phyloP scores from a whole-genome alignment of 768 basidiomycete genomes.

The Phlebiopsis flavidoalba region DNA sequence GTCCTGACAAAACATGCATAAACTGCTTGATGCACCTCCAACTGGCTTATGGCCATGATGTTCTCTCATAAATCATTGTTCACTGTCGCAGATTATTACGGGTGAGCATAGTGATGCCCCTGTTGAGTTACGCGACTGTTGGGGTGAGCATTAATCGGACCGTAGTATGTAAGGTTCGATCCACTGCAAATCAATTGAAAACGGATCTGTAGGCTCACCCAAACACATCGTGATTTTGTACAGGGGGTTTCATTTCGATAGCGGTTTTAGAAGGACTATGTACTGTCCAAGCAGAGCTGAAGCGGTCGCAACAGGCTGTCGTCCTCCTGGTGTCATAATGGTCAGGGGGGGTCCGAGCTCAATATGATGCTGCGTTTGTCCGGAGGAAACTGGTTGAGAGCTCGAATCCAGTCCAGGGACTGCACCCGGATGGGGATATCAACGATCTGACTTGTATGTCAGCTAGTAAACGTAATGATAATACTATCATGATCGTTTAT shows the following conservation, averaged over 20 bases:
- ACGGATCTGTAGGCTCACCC: not conserved
- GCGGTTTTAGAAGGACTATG: slow-evolving; percentile 63
- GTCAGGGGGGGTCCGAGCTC: slow-evolving; percentile 50
- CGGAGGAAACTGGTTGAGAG: slow-evolving; percentile 24
- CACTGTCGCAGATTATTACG: slow-evolving; percentile 57
- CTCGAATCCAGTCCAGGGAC: too few species aligned
- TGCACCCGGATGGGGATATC: too few species aligned
- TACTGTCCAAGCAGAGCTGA: too few species aligned
- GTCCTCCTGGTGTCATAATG: slow-evolving; percentile 62
- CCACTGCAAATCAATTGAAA: not conserved
- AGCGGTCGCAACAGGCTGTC: slow-evolving; percentile 31
- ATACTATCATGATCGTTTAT: too few species aligned
- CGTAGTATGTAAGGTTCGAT: slow-evolving; percentile 32
- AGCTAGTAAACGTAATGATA: too few species aligned
- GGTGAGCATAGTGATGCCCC: slow-evolving; percentile 58
- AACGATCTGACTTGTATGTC: too few species aligned
- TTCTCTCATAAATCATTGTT: not conserved
- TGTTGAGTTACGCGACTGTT: slow-evolving; percentile 77
- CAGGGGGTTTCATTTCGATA: slow-evolving; percentile 56
- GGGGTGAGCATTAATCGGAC: slow-evolving; percentile 79
- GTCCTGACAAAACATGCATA: slow-evolving; percentile 52
- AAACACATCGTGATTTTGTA: too few species aligned
- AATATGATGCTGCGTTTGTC: slow-evolving; percentile 37
- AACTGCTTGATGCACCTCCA: slow-evolving; percentile 56
- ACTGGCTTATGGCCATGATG: not conserved